phyloP scores from a whole-genome alignment of 768 basidiomycete genomes.

The Naganishia randhawae region DNA sequence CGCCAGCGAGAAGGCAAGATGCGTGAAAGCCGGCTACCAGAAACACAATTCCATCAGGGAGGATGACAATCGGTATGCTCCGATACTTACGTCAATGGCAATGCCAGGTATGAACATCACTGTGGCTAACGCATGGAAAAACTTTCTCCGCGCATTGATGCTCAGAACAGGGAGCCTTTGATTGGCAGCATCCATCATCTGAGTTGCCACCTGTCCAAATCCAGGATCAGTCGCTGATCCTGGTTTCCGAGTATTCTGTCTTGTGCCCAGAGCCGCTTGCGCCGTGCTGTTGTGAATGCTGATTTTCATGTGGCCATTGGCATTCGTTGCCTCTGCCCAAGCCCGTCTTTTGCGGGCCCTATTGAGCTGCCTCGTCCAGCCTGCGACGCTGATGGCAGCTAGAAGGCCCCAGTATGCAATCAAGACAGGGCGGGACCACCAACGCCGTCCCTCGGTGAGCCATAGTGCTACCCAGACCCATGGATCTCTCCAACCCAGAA shows the following conservation, averaged over 20 bases:
- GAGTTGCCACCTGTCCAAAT: slow-evolving; percentile 40
- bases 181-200: slow-evolving; percentile 70
- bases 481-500: slow-evolving; percentile 70
- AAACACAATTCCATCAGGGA: not conserved
- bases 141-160: slow-evolving; percentile 88
- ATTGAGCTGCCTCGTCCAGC: slow-evolving; percentile 87
- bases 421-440: slow-evolving; percentile 74
- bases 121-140: slow-evolving; percentile 92
- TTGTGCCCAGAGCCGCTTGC: not conserved
- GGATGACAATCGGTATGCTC: not conserved
- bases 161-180: slow-evolving; percentile 84
- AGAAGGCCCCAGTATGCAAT: slow-evolving; percentile 80
- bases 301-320: slow-evolving; percentile 54
- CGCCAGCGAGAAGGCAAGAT: slow-evolving; percentile 87
- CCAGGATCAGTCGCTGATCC: slow-evolving; percentile 9
- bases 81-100: slow-evolving; percentile 72
- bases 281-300: slow-evolving; percentile 9
- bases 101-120: slow-evolving; percentile 96
- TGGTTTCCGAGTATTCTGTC: not conserved
- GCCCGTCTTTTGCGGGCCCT: slow-evolving; percentile 66
- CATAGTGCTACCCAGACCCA: slow-evolving; percentile 81
- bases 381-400: slow-evolving; percentile 79
- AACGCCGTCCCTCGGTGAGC: slow-evolving; percentile 67
- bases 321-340: slow-evolving; percentile 39
- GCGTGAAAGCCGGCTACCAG: slow-evolving; percentile 85